Evolutionary conservation across 345 rosid genomes (phyloP).

Genomic region (Linum tenue): DNA sequence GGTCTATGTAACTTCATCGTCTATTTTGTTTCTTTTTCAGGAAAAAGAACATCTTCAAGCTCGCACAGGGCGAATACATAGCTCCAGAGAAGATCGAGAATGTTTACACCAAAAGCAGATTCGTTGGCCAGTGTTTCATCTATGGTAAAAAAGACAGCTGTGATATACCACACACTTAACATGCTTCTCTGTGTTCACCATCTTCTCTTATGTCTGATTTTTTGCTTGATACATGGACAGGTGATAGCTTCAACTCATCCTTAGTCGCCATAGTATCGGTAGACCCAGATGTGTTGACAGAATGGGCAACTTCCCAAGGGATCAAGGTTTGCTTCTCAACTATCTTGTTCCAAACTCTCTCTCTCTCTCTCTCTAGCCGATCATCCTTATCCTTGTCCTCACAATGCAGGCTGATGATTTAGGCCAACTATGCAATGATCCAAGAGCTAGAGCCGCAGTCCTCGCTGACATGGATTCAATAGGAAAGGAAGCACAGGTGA

Average conservation of each 20-base stretch:
- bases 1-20: neutral
- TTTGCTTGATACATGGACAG: slow-evolving; percentile 28
- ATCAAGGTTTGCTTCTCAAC: slow-evolving; percentile 36
- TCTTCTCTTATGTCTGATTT: slow-evolving; percentile 2
- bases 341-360: neutral
- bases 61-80: too few species aligned
- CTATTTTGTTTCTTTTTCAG: slow-evolving; percentile 10
- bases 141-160: slow-evolving; percentile 18
- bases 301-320: slow-evolving; percentile 67
- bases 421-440: slow-evolving; percentile 55
- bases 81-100: too few species aligned
- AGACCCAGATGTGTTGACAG: slow-evolving; percentile 64
- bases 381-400: neutral
- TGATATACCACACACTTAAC: too few species aligned
- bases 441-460: slow-evolving; percentile 49
- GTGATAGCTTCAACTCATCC: slow-evolving; percentile 75
- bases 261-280: slow-evolving; percentile 70
- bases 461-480: slow-evolving; percentile 62
- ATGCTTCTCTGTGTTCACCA: too few species aligned
- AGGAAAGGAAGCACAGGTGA: slow-evolving; percentile 67
- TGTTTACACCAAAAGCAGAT: slow-evolving; percentile 25
- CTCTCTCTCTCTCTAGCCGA: neutral
- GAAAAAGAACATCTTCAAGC: neutral
- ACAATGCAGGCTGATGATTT: slow-evolving; percentile 49
- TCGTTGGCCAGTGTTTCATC: slow-evolving; percentile 31